Base-by-base conservation (phyloP, 2,329 filamentous ascomycete genomes). In the Xylaria sp. region DNA sequence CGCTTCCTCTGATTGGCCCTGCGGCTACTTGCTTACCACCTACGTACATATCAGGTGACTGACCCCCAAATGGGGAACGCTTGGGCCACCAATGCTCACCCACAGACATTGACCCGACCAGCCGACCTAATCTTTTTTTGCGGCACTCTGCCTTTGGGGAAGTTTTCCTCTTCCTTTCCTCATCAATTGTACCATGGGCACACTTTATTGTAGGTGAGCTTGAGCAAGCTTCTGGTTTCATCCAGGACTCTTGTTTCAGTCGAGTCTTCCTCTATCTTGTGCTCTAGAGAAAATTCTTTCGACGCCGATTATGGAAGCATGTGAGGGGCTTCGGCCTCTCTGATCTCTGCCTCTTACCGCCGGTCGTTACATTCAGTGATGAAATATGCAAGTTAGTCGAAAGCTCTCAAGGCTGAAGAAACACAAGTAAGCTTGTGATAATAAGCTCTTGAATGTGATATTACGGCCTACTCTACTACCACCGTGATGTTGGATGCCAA, bases 251-350 rank as follows among this genome's bases (percentile, higher is more conserved):
- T 66, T 72, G 76, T 72, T 74, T 76, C 76, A 73, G 72, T 86
- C 82, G 79, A 85, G 83, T 84, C 77, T 77, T 82, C 83, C 85
- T 87, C 85, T 88, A 88, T 88, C 84, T 83, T 86, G 82, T 86
- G 83, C 77, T 80, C 85, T 67, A 86, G 85, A 88, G 70, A 56
- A 77, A 71, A 64, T 68, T 44, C 68, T 72, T 67, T 71, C 41
- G 9, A 84, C 84, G 80, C 84, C 83, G 84, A 72, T 85, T 86
- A 85, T 88, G 85, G 85, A 88, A 86, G 83, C 83, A 84, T 81
- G 82, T 77, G 76, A 88, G 82, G 82, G 78, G 65, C 68, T 66
- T 73, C 71, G 37, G 54, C 74, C 78, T 84, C 80, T 65, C 78
- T 83, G 83, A 84, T 74, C 80, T 76, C 64, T 80, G 81, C 80